Conservation (phyloP, 192 early-diverging fungal species). For the Rhizoclosmatium sp. region DNA sequence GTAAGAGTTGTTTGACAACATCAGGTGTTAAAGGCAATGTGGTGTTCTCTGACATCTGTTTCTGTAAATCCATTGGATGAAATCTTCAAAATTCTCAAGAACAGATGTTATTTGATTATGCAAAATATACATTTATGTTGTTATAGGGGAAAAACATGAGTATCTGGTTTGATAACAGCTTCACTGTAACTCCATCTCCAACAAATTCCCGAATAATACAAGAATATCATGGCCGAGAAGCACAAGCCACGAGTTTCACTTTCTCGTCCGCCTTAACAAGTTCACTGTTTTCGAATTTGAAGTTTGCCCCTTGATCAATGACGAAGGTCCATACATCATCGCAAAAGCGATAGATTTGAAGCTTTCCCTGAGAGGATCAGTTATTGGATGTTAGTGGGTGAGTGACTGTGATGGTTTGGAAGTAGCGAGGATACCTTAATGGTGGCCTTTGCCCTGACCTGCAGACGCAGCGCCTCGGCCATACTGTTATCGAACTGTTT, state of each 20-base stretch:
- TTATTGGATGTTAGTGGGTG: background rate
- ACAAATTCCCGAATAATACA: background rate
- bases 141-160: too few species aligned
- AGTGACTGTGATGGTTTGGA: background rate
- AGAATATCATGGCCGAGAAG: constrained; percentile 46
- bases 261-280: constrained; percentile 77
- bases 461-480: constrained; percentile 81
- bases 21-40: too few species aligned
- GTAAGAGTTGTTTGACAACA: too few species aligned
- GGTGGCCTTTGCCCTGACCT: constrained; percentile 80
- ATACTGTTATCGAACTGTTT: constrained; percentile 85
- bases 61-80: too few species aligned
- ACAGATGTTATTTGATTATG: too few species aligned
- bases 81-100: too few species aligned
- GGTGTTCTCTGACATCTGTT: too few species aligned
- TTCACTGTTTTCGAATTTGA: constrained; percentile 81
- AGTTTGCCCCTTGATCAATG: constrained; percentile 81
- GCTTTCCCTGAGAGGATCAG: constrained; percentile 70
- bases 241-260: constrained; percentile 96
- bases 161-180: too few species aligned
- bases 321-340: constrained; percentile 99
- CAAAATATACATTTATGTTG: too few species aligned
- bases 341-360: constrained; percentile 92
- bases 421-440: constrained; percentile 76
- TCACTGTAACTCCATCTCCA: background rate